phyloP scores from a whole-genome alignment of 108 stramenopile species.

The Schizochytrium sp. region DNA sequence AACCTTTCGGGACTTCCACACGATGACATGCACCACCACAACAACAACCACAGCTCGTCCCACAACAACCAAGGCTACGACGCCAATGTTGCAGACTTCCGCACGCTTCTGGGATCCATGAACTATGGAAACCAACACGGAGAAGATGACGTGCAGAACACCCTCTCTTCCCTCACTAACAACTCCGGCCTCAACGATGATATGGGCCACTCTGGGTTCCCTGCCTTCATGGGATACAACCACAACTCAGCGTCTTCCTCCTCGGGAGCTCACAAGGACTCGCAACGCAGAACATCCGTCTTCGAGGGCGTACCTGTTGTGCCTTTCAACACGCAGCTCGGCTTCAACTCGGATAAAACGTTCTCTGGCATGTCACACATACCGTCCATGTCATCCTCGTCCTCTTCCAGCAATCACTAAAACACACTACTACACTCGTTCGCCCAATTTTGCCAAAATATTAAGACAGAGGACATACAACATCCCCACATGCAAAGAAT shows the following conservation, averaged over 20 bases:
- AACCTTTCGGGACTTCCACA: neutral
- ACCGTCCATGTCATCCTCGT: neutral
- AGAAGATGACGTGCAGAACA: slow-evolving; percentile 12
- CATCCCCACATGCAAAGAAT: no score
- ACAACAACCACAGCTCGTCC: neutral
- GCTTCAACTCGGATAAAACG: slow-evolving; percentile 3
- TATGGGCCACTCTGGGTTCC: neutral
- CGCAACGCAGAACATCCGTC: neutral
- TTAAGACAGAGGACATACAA: no score
- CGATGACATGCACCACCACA: neutral
- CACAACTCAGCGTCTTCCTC: neutral
- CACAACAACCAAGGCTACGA: neutral
- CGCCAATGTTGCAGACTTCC: neutral
- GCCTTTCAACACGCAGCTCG: neutral
- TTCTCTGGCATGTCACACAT: neutral
- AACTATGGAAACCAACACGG: neutral
- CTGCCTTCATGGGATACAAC: neutral
- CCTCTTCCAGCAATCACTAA: neutral
- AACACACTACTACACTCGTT: neutral
- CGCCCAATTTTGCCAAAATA: neutral
- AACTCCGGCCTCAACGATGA: neutral
- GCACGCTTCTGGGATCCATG: neutral
- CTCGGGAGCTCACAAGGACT: no score
- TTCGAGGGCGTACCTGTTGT: neutral
- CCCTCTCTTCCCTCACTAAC: slow-evolving; percentile 8